These are phyloP conservation scores for Panus rudis DNA, from an alignment of 768 basidiomycete species.

Conservation along the genomic window DNA sequence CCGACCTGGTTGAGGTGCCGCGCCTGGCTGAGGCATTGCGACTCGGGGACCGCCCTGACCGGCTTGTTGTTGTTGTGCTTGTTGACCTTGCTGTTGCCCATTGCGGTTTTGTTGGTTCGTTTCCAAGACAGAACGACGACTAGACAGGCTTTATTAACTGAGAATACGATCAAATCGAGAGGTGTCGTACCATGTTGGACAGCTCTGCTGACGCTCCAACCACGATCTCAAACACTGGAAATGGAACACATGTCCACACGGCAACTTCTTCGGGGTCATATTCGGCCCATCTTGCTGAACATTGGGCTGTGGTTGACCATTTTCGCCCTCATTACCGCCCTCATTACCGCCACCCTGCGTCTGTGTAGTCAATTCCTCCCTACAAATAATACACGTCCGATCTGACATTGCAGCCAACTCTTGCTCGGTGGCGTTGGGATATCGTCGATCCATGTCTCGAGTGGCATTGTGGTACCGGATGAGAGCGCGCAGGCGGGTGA, in stretches of 20 bases:
- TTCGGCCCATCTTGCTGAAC: slow-evolving; percentile 64
- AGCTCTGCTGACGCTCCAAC: slow-evolving; percentile 98
- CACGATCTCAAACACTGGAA: slow-evolving; percentile 95
- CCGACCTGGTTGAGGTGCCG: slow-evolving; percentile 20
- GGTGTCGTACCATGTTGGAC: slow-evolving; percentile 85
- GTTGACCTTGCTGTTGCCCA: neutral
- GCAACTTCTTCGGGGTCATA: slow-evolving; percentile 92
- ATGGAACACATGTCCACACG: slow-evolving; percentile 97
- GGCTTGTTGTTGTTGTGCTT: slow-evolving; percentile 4
- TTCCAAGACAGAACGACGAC: slow-evolving; percentile 75
- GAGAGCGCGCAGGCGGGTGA: slow-evolving; percentile 79
- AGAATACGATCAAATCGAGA: slow-evolving; percentile 9
- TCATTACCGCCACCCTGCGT: slow-evolving; percentile 17
- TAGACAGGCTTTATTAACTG: slow-evolving; percentile 23
- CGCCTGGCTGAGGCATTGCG: slow-evolving; percentile 18
- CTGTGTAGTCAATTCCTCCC: slow-evolving; percentile 78
- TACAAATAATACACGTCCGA: slow-evolving; percentile 94
- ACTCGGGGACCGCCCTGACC: slow-evolving; percentile 11
- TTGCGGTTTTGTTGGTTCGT: slow-evolving; percentile 21
- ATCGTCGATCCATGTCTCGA: slow-evolving; percentile 91
- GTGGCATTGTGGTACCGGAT: slow-evolving; percentile 92
- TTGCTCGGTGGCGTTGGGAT: slow-evolving; percentile 85
- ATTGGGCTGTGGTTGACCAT: slow-evolving; percentile 16
- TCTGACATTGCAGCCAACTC: slow-evolving; percentile 81
- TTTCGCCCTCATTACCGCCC: slow-evolving; percentile 12